Evolutionary conservation across 75 land plant genomes (phyloP), one percentile per base, ranked within the genome.

Genomic region (Picea sitchensis): DNA sequence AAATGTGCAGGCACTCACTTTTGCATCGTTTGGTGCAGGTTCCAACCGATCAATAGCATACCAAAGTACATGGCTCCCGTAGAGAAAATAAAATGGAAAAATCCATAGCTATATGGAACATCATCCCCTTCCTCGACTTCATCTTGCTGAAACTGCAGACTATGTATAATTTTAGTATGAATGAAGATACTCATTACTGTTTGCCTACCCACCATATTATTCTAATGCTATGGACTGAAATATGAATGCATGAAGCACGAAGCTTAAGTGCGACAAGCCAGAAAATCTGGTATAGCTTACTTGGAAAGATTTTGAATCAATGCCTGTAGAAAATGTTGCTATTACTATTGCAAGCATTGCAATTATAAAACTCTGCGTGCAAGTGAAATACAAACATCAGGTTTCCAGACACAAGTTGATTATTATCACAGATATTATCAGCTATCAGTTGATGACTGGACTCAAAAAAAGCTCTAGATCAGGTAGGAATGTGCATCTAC

Each of bases 41-140:
- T 92, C 99, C 99, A 97, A 51, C 96, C 89, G 23, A 95, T 85
- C 57, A 97, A 89, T 44, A 97, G 86, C 99, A 97, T 97, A 15
- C 90, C 98, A 77, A 93, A 95, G 86, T 95, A 97, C 98, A 95
- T 95, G 18, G 99, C 86, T 65, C 98, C 99, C 80, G 93, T 88
- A 14, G 98, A 93, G 82, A 97, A 97, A 44, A 97, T 98, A 65
- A 97, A 88, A 79, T 95, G 99, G 84, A 97, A 97, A 88, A 97
- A 97, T 2, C 99, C 99, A 88, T 95, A 97, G 57, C 94, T 88
- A 68, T 97, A 97, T 58, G 99, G 99, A 38, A 95, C 91, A 71
- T 88, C 90, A 81, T 95, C 94, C 58, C 91, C 93, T 11, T 77
- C 44, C 18, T 79, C 76, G 18, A 65, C 73, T 61, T 87, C 91